A percentile compares a stretch with the other conserved stretches of the same genome.
phyloP scores from a whole-genome alignment of 2,329 filamentous ascomycete genomes.

The Tolypocladium amazonense region DNA sequence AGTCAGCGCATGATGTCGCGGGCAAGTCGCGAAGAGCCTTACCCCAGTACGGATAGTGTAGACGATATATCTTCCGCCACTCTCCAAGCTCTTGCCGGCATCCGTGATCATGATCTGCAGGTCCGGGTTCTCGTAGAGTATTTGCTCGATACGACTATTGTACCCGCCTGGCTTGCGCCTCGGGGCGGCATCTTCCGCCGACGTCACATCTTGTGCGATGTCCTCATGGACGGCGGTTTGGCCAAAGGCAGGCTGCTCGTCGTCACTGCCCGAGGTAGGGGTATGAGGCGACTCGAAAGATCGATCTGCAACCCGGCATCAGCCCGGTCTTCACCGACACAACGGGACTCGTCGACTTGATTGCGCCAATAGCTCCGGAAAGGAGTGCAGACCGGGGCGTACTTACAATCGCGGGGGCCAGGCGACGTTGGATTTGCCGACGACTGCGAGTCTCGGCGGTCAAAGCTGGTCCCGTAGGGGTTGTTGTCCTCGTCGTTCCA shows the following conservation, averaged over 20 bases:
- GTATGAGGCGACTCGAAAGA: conserved; percentile 58
- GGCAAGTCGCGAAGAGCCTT: conserved; percentile 16
- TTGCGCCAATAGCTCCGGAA: neutral
- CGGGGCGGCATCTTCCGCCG: conserved; percentile 34
- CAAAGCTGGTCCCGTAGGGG: conserved; percentile 84
- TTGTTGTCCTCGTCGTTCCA: conserved; percentile 99
- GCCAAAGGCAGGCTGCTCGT: conserved; percentile 41
- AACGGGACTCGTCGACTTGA: neutral
- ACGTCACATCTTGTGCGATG: conserved; percentile 37
- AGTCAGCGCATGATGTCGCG: neutral
- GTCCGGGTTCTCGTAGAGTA: conserved; percentile 88
- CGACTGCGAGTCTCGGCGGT: conserved; percentile 71
- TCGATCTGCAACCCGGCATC: conserved; percentile 14
- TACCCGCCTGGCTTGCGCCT: conserved; percentile 75
- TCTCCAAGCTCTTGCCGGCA: conserved; percentile 90
- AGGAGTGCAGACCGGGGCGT: neutral
- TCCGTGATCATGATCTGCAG: conserved; percentile 86
- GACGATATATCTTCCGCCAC: conserved; percentile 86
- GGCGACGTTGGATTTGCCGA: conserved; percentile 55
- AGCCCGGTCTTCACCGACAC: neutral
- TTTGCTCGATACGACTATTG: conserved; percentile 92
- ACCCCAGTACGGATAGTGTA: conserved; percentile 95
- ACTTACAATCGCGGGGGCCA: conserved; percentile 45
- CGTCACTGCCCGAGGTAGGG: conserved; percentile 58
- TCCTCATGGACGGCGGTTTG: conserved; percentile 15